phyloP scores from a whole-genome alignment of 257 asterid genomes.

The Plantago elongata region DNA sequence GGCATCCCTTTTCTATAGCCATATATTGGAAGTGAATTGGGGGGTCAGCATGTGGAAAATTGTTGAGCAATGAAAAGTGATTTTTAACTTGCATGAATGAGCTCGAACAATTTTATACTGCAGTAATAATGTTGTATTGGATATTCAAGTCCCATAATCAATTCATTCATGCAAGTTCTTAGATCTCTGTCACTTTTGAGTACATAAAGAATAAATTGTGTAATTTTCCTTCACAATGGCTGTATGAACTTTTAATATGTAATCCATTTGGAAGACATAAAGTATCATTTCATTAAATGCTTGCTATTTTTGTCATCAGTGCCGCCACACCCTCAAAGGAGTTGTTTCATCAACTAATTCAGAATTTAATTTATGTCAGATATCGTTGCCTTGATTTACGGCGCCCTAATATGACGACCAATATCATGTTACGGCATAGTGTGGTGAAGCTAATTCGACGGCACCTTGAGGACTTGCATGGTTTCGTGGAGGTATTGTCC shows the following conservation, averaged over 20 bases:
- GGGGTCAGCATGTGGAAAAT: too few relatives aligned
- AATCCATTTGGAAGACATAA: neutral
- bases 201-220: too few relatives aligned
- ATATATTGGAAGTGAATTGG: too few relatives aligned
- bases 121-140: too few relatives aligned
- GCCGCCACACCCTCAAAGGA: neutral
- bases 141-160: too few relatives aligned
- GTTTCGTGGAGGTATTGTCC: conserved; percentile 84
- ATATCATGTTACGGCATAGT: conserved; percentile 79
- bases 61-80: too few relatives aligned
- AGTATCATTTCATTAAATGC: neutral
- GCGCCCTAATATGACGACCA: conserved; percentile 66
- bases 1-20: too few relatives aligned
- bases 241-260: conserved; percentile 3
- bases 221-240: neutral
- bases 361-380: conserved; percentile 36
- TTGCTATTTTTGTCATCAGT: neutral
- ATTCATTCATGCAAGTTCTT: too few relatives aligned
- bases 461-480: conserved; percentile 82
- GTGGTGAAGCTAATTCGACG: conserved; percentile 87
- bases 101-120: too few relatives aligned
- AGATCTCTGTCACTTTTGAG: too few relatives aligned
- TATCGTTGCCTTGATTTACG: conserved; percentile 96
- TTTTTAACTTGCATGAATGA: too few relatives aligned
- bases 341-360: conserved; percentile 13